Percentiles rank a stretch among this genome's conserved stretches.
These are phyloP conservation scores for Erysimum cheiri DNA, from an alignment of 441 rosid species.

Conservation along the genomic window DNA sequence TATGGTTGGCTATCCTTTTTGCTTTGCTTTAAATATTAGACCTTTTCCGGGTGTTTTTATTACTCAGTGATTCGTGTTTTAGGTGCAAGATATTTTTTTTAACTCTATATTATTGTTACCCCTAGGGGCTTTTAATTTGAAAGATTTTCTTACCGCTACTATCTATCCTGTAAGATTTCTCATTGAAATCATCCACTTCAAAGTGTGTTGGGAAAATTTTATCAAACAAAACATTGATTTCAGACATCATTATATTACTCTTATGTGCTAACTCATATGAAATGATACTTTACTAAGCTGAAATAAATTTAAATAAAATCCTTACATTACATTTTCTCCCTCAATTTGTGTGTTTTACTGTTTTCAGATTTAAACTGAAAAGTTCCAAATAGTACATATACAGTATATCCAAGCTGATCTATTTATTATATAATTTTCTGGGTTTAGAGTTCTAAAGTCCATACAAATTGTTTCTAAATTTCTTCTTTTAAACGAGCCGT, in stretches of 20 bases:
- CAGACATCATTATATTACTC: not conserved
- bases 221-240: not conserved
- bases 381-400: too few species aligned
- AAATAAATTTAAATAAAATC: too few species aligned
- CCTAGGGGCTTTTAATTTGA: not conserved
- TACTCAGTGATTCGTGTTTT: conserved; percentile 27
- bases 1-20: conserved; percentile 22
- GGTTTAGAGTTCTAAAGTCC: too few species aligned
- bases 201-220: not conserved
- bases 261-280: not conserved
- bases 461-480: too few species aligned
- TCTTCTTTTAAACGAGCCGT: too few species aligned
- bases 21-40: conserved; percentile 20
- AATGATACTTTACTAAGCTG: too few species aligned
- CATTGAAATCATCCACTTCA: not conserved
- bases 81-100: conserved; percentile 13
- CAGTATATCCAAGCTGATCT: too few species aligned
- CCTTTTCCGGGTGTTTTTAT: conserved; percentile 6
- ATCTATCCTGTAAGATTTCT: not conserved
- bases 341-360: too few species aligned
- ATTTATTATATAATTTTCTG: too few species aligned
- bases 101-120: not conserved
- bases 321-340: too few species aligned
- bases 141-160: not conserved
- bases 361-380: too few species aligned